A percentile compares a stretch with the other conserved stretches of the same genome.
Conservation (phyloP, 345 rosid genomes). For the Noccaea caerulescens region DNA sequence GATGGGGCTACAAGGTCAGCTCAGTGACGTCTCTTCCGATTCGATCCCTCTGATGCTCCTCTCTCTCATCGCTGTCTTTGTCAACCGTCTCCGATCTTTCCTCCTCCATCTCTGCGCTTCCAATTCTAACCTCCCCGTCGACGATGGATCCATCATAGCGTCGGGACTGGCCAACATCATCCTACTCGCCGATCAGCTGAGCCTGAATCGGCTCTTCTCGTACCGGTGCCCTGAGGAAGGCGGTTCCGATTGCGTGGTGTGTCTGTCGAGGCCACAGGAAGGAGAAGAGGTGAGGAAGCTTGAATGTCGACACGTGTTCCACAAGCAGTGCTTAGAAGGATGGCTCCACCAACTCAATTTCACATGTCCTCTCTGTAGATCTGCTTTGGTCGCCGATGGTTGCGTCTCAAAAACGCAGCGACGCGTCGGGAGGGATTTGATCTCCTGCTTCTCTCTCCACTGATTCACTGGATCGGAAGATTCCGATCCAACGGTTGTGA, state of each 20-base stretch:
- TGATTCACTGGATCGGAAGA: constrained; percentile 16
- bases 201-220: constrained; percentile 56
- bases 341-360: constrained; percentile 79
- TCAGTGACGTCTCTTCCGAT: constrained; percentile 76
- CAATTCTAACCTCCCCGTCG: constrained; percentile 7
- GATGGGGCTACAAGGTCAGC: constrained; percentile 80
- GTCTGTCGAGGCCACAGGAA: constrained; percentile 62
- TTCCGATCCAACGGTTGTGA: constrained; percentile 24
- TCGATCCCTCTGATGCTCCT: constrained; percentile 69
- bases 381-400: constrained; percentile 51
- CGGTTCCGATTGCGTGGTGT: constrained; percentile 57
- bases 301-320: constrained; percentile 84
- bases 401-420: constrained; percentile 51
- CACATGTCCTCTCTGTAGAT: constrained; percentile 76
- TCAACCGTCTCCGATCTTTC: constrained; percentile 56
- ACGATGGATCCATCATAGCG: constrained; percentile 42
- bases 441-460: constrained; percentile 52
- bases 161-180: constrained; percentile 63
- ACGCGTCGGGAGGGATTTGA: constrained; percentile 63
- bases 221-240: constrained; percentile 44
- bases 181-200: constrained; percentile 72
- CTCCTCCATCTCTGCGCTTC: constrained; percentile 46
- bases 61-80: constrained; percentile 62
- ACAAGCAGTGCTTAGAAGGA: constrained; percentile 75
- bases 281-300: constrained; percentile 83